A percentile compares a stretch with the other conserved stretches of the same genome.
phyloP scores from a whole-genome alignment of 2,329 filamentous ascomycete species.

The Cladosporium sp. region DNA sequence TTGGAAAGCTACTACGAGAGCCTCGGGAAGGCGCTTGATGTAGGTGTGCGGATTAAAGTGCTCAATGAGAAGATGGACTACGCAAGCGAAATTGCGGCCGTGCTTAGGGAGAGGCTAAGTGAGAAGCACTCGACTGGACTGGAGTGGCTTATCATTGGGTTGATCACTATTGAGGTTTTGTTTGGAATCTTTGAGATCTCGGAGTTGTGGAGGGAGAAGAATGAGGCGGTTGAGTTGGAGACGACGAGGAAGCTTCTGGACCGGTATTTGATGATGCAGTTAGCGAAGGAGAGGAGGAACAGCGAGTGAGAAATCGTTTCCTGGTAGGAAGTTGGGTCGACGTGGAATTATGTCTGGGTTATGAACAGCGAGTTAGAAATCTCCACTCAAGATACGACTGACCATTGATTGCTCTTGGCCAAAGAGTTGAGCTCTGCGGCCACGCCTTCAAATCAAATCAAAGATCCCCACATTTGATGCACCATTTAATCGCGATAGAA shows the following conservation, averaged over 20 bases:
- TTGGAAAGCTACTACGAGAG: constrained; percentile 94
- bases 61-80: constrained; percentile 98
- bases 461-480: no score
- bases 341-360: neutral
- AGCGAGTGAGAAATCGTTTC: no score
- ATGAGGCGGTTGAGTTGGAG: constrained; percentile 39
- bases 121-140: constrained; percentile 84
- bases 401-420: no score
- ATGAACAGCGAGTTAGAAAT: neutral
- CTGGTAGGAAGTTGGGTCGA: neutral
- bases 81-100: constrained; percentile 87
- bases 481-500: no score
- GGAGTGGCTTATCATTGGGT: constrained; percentile 91
- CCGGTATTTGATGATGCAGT: constrained; percentile 32
- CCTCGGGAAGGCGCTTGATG: constrained; percentile 83
- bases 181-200: constrained; percentile 65
- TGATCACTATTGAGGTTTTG: constrained; percentile 87
- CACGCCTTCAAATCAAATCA: no score
- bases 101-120: constrained; percentile 80
- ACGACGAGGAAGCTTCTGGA: constrained; percentile 39
- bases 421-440: no score
- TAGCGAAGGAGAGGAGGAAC: constrained; percentile 13
- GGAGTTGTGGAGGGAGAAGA: constrained; percentile 61
- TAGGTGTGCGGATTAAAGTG: constrained; percentile 82
- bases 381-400: neutral